Evolutionary conservation across 805 yeast genomes (phyloP).

Genomic region (Teunomyces pallodes): DNA sequence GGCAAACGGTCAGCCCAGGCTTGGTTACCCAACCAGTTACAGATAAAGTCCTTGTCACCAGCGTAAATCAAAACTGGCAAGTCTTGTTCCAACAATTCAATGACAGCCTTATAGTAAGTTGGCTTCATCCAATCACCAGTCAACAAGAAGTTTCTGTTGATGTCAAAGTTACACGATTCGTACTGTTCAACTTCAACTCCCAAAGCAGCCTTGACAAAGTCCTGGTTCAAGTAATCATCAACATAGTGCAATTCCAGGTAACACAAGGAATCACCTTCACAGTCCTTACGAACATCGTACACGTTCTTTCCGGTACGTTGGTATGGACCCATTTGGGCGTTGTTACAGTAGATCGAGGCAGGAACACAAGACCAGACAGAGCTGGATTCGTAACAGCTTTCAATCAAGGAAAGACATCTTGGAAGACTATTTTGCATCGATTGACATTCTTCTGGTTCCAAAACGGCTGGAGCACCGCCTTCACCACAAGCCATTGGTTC

Average conservation of each 20-base stretch:
- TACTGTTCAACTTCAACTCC: constrained; percentile 88
- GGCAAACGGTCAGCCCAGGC: constrained; percentile 73
- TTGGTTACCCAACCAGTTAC: constrained; percentile 89
- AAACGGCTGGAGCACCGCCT: constrained; percentile 79
- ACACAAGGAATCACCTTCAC: constrained; percentile 70
- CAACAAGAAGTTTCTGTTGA: constrained; percentile 75
- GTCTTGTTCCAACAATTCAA: constrained; percentile 62
- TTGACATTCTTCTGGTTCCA: constrained; percentile 67
- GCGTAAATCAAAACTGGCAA: constrained; percentile 85
- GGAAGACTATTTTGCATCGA: constrained; percentile 60
- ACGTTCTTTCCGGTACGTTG: constrained; percentile 79
- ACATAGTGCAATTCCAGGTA: constrained; percentile 76
- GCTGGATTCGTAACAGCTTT: constrained; percentile 72
- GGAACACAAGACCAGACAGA: constrained; percentile 87
- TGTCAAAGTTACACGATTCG: constrained; percentile 73
- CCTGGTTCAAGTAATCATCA: constrained; percentile 74
- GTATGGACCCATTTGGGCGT: constrained; percentile 61
- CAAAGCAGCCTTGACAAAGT: constrained; percentile 71
- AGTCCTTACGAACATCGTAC: constrained; percentile 79
- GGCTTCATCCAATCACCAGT: constrained; percentile 94
- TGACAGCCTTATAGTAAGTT: constrained; percentile 50
- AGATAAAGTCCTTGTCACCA: constrained; percentile 91
- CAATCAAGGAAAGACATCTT: constrained; percentile 73
- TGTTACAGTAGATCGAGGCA: constrained; percentile 86
- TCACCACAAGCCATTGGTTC: constrained; percentile 93